phyloP scores from a whole-genome alignment of 495 filamentous ascomycete genomes.

The Hypoxylon perforatum region DNA sequence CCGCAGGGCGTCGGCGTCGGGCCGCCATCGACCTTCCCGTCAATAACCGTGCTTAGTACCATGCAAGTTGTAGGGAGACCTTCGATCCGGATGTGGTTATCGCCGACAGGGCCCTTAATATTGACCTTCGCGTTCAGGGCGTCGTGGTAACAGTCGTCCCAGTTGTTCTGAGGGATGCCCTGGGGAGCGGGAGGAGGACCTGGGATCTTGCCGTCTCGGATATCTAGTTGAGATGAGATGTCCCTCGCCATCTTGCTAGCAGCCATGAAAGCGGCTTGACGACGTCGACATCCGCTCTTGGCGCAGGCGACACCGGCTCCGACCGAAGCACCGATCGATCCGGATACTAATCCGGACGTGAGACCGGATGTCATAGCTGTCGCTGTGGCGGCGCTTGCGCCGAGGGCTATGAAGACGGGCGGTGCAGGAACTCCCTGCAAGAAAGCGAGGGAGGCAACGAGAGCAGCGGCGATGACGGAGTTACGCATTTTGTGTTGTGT shows the following conservation, averaged over 20 bases:
- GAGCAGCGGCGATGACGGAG: constrained; percentile 2
- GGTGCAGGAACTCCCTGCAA: constrained; percentile 8
- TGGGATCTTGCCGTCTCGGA: constrained; percentile 8
- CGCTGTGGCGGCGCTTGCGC: not conserved
- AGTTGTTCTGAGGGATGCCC: constrained; percentile 14
- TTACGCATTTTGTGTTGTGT: constrained; percentile 8
- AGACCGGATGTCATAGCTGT: not conserved
- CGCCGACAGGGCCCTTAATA: constrained; percentile 3
- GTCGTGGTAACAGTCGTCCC: constrained; percentile 11
- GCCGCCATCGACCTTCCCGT: constrained; percentile 22
- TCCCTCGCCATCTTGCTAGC: constrained; percentile 11
- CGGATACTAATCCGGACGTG: not conserved
- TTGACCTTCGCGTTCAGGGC: constrained; percentile 9
- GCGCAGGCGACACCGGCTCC: constrained; percentile 1
- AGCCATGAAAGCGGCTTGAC: constrained; percentile 1
- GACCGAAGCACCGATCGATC: constrained; percentile 1
- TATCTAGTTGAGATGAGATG: constrained; percentile 7
- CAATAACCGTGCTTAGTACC: constrained; percentile 27
- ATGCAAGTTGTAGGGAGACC: constrained; percentile 38
- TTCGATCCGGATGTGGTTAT: constrained; percentile 16
- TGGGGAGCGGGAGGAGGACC: constrained; percentile 9
- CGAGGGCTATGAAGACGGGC: constrained; percentile 6
- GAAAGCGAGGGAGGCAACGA: constrained; percentile 13
- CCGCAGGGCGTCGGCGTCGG: constrained; percentile 34
- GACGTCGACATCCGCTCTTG: constrained; percentile 2